Conservation (phyloP, 352 stramenopile species). For the Phytophthora sp. region DNA sequence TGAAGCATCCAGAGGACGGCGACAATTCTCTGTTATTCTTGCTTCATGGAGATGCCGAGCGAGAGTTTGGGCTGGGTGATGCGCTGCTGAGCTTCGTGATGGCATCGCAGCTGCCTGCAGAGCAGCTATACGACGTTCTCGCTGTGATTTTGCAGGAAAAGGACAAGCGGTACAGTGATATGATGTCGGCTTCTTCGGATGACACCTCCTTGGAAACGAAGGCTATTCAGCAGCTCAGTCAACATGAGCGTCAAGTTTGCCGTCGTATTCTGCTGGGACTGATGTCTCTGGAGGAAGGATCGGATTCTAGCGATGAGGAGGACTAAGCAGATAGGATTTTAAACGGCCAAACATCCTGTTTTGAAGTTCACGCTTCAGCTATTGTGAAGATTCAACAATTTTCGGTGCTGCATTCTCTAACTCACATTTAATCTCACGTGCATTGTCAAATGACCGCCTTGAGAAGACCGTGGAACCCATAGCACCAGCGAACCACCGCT, state of each 20-base stretch:
- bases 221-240: slow-evolving; percentile 37
- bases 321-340: too few species aligned
- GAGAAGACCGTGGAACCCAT: slow-evolving; percentile 45
- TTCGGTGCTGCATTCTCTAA: slow-evolving; percentile 27
- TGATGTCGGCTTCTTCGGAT: slow-evolving; percentile 36
- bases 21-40: slow-evolving; percentile 53
- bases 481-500: slow-evolving; percentile 35
- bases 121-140: slow-evolving; percentile 71
- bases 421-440: slow-evolving; percentile 50
- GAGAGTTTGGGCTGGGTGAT: slow-evolving; percentile 71
- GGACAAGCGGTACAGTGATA: slow-evolving; percentile 68
- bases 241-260: slow-evolving; percentile 61
- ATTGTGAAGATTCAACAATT: too few species aligned
- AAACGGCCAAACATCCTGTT: too few species aligned
- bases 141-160: slow-evolving; percentile 62
- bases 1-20: slow-evolving; percentile 32
- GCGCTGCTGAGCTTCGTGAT: slow-evolving; percentile 71
- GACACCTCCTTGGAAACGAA: slow-evolving; percentile 8
- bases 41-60: slow-evolving; percentile 50
- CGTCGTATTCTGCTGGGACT: slow-evolving; percentile 68
- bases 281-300: slow-evolving; percentile 66
- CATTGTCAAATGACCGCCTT: slow-evolving; percentile 45
- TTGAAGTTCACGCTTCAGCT: too few species aligned
- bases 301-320: slow-evolving; percentile 46
- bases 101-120: slow-evolving; percentile 50